A percentile compares a stretch with the other conserved stretches of the same genome.
phyloP scores from a whole-genome alignment of 208 protist species.

The Acanthamoeba polyphaga region DNA sequence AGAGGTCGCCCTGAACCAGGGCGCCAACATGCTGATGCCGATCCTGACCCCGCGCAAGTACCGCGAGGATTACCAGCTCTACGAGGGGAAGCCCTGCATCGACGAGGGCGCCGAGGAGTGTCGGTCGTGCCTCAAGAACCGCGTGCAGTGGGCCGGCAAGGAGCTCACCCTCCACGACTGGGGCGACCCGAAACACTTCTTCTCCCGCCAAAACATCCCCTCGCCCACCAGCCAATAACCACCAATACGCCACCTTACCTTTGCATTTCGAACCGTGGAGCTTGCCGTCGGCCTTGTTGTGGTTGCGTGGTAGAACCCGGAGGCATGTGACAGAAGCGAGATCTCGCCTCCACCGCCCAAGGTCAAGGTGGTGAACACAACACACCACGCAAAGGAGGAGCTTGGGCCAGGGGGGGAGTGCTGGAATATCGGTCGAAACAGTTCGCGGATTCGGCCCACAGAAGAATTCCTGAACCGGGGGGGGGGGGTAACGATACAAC shows the following conservation, averaged over 20 bases:
- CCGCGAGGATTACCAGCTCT: conserved; percentile 86
- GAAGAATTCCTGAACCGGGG: neutral
- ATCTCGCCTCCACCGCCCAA: too few species aligned
- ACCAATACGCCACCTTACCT: neutral
- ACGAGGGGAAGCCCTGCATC: conserved; percentile 86
- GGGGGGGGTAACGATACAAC: neutral
- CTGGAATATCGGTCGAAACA: conserved; percentile 1
- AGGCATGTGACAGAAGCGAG: too few species aligned
- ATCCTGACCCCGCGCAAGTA: conserved; percentile 87
- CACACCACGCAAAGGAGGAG: too few species aligned
- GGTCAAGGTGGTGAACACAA: too few species aligned
- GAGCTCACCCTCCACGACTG: conserved; percentile 74
- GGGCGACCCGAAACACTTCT: conserved; percentile 75
- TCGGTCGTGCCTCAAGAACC: conserved; percentile 68
- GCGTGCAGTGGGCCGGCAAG: conserved; percentile 78
- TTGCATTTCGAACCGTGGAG: too few species aligned
- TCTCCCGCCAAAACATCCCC: neutral
- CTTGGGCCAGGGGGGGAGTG: neutral
- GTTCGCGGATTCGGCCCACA: neutral
- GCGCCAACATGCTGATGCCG: conserved; percentile 87
- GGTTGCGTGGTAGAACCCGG: too few species aligned
- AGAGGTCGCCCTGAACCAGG: conserved; percentile 29
- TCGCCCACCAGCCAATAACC: neutral
- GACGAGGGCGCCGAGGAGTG: conserved; percentile 83
- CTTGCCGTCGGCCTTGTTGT: too few species aligned